phyloP scores from a whole-genome alignment of 768 basidiomycete species.

The Hygrophorus pudorinus region DNA sequence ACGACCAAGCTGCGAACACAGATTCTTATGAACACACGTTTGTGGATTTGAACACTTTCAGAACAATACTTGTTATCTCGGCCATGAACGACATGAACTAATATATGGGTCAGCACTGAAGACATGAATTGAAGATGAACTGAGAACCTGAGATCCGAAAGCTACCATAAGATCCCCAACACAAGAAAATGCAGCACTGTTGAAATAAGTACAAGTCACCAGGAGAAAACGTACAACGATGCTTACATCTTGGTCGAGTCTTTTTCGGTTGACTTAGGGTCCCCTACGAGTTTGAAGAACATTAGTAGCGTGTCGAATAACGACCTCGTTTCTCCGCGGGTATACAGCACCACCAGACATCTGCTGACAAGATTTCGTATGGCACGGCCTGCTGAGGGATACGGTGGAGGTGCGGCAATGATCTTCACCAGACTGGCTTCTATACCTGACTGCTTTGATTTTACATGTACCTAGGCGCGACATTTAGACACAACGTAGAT shows the following conservation, averaged over 20 bases:
- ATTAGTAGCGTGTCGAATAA: conserved; percentile 81
- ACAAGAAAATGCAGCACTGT: conserved; percentile 75
- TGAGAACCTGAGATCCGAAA: conserved; percentile 73
- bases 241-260: conserved; percentile 61
- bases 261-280: conserved; percentile 56
- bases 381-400: conserved; percentile 83
- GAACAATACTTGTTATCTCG: conserved; percentile 58
- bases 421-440: conserved; percentile 61
- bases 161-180: conserved; percentile 83
- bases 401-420: conserved; percentile 49
- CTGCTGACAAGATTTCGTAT: conserved; percentile 69
- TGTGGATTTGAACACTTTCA: conserved; percentile 67
- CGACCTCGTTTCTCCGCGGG: conserved; percentile 70
- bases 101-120: neutral
- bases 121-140: neutral
- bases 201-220: conserved; percentile 5
- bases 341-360: conserved; percentile 68
- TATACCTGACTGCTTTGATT: conserved; percentile 48
- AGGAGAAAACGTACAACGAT: neutral
- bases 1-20: conserved; percentile 5
- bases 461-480: conserved; percentile 49
- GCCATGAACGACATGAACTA: conserved; percentile 95
- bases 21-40: conserved; percentile 35
- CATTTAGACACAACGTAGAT: neutral
- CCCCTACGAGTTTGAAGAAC: conserved; percentile 65